phyloP scores from a whole-genome alignment of 257 asterid genomes.

The Coffea canephora region DNA sequence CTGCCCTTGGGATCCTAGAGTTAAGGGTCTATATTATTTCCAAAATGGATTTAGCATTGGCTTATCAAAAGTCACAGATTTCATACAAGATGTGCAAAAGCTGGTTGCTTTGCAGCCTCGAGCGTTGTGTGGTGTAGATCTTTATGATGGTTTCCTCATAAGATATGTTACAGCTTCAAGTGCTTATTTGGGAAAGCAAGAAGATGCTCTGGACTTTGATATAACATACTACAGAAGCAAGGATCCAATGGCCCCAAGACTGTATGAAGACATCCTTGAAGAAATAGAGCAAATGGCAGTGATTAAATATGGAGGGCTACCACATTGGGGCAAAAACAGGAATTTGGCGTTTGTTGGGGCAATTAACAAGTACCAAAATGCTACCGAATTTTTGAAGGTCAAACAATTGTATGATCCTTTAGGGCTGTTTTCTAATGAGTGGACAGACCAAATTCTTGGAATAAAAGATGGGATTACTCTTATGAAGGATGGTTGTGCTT shows the following conservation, averaged over 20 bases:
- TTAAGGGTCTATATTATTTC: neutral
- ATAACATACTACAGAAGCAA: neutral
- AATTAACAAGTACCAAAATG: constrained; percentile 1
- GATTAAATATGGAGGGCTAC: constrained; percentile 8
- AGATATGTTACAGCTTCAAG: neutral
- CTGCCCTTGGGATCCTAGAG: constrained; percentile 4
- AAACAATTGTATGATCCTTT: constrained; percentile 10
- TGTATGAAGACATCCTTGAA: neutral
- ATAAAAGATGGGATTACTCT: neutral
- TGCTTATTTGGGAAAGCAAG: constrained; percentile 6
- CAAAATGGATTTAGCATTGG: neutral
- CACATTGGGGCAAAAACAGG: constrained; percentile 18
- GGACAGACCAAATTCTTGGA: constrained; percentile 22
- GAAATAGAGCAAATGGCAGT: constrained; percentile 8
- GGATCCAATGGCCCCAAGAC: constrained; percentile 4
- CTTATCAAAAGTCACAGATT: neutral
- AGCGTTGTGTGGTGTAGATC: neutral
- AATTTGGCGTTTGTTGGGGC: constrained; percentile 8
- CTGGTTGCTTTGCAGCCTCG: neutral
- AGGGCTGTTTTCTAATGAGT: constrained; percentile 19
- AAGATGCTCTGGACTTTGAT: constrained; percentile 1
- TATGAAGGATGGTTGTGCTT: constrained; percentile 14
- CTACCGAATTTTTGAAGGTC: constrained; percentile 4
- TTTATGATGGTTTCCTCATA: neutral
- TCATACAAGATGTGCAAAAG: constrained; percentile 5